Evolutionary conservation across 352 stramenopile species (phyloP), one percentile per base, ranked within the genome.

Genomic region (Phytophthora agathidicida): DNA sequence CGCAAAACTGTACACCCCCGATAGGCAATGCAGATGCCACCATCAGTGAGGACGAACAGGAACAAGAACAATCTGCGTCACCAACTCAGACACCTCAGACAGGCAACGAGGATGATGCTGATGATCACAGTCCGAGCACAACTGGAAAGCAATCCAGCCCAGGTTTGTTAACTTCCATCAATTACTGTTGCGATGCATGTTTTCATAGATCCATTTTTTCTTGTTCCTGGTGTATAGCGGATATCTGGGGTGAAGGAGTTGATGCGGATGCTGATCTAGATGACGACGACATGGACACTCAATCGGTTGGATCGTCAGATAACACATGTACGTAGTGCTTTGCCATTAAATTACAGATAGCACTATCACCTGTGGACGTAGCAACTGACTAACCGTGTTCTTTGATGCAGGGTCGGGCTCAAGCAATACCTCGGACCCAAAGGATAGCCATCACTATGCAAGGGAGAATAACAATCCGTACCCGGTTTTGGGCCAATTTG

Each of bases 91-190:
- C 44, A 8, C 63, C 56, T 53, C 55, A 71, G 33, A 65, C 44
- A 38, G 64, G 59, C 36, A 50, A 56, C 33, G 48, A 63, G 65
- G 52, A 71, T 60, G 46, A 32, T 37, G 14, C 49, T 52, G 67
- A 67, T 14, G 71, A 77, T n/a, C 64, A 70, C 27, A 77, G 49
- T 36, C 73, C 68, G 8, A 77, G 55, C 16, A 48, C 53, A 22
- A 19, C 32, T 33, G 60, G 39, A 37, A 76, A 80, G 17, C 66
- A 75, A 24, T 75, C 44, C 5, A 81, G 68, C 47, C 69, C 69
- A 59, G 68, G 75, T 84, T 65, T 38, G 36, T 50, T 56, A 8
- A 22, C 1, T 53, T 30, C n/a, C n/a, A n/a, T n/a, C n/a, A n/a
- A n/a, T 45, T 50, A 10, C 19, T 26, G 28, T 41, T 61, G 13